Percentiles rank a stretch among this genome's conserved stretches.
phyloP scores from a whole-genome alignment of 139 green algal genomes.

The Choricystis sp. region DNA sequence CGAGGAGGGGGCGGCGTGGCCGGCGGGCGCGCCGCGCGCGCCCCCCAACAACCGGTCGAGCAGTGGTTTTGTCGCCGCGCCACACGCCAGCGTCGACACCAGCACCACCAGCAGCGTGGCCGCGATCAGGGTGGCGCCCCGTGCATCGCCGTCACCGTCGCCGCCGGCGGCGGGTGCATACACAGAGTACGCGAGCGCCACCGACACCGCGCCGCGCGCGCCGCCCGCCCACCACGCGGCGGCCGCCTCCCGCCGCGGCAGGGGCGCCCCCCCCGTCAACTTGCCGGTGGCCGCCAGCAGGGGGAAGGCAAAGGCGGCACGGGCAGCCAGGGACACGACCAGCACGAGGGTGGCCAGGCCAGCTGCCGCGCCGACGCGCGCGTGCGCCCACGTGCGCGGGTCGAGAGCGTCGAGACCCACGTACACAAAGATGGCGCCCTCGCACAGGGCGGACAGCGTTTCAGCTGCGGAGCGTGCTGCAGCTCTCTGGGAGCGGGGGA shows the following conservation, averaged over 20 bases:
- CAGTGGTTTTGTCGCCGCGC: slow-evolving; percentile 39
- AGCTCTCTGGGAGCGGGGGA: slow-evolving; percentile 13
- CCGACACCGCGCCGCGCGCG: slow-evolving; percentile 52
- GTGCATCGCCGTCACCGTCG: background rate
- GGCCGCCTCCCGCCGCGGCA: background rate
- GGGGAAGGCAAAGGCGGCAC: background rate
- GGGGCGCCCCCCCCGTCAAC: background rate
- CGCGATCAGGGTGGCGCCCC: slow-evolving; percentile 35
- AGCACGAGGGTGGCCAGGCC: slow-evolving; percentile 2
- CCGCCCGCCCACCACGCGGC: slow-evolving; percentile 32
- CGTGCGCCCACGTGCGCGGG: slow-evolving; percentile 1
- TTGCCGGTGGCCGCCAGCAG: slow-evolving; percentile 6
- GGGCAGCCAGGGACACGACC: background rate
- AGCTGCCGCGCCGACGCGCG: background rate
- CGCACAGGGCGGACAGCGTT: slow-evolving; percentile 24
- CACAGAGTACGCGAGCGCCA: slow-evolving; percentile 50
- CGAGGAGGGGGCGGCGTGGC: background rate
- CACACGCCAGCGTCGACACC: slow-evolving; percentile 28
- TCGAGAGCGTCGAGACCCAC: slow-evolving; percentile 49
- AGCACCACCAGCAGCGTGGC: slow-evolving; percentile 45
- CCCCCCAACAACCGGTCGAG: slow-evolving; percentile 19
- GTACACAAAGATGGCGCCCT: slow-evolving; percentile 58
- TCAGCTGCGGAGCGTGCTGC: slow-evolving; percentile 20
- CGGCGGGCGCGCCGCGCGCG: background rate
- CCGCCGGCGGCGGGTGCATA: slow-evolving; percentile 17